Evolutionary conservation across 148 eudicot species (phyloP).

Genomic region (Vaccinium macrocarpon): DNA sequence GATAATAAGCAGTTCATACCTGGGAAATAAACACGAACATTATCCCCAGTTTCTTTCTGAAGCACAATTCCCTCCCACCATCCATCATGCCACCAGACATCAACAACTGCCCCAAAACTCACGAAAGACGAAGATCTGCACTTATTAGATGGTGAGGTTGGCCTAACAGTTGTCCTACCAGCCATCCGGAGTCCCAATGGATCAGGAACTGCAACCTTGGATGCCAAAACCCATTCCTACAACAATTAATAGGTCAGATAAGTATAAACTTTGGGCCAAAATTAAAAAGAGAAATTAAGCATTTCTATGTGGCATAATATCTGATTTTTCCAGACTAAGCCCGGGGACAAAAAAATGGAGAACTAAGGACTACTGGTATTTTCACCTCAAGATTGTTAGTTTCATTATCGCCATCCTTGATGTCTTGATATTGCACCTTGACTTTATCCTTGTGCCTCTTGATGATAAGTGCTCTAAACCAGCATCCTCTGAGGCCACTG

Average conservation of each 20-base stretch:
- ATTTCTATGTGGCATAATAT: neutral
- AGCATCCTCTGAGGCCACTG: constrained; percentile 90
- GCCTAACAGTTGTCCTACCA: constrained; percentile 68
- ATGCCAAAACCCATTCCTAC: constrained; percentile 84
- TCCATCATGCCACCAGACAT: constrained; percentile 87
- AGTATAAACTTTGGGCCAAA: neutral
- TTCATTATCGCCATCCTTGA: constrained; percentile 74
- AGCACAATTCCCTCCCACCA: constrained; percentile 97
- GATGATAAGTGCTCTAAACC: constrained; percentile 71
- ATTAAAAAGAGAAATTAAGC: neutral
- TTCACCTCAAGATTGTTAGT: constrained; percentile 61
- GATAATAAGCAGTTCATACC: constrained; percentile 27
- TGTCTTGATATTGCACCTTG: constrained; percentile 68
- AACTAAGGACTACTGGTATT: neutral
- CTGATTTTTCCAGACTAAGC: neutral
- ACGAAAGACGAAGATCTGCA: constrained; percentile 26
- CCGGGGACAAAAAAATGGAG: neutral
- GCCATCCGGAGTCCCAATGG: constrained; percentile 49
- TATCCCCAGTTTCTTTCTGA: constrained; percentile 43
- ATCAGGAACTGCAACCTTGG: constrained; percentile 55
- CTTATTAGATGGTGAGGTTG: constrained; percentile 22
- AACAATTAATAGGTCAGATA: neutral
- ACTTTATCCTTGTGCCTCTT: constrained; percentile 69
- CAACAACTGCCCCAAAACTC: constrained; percentile 59
- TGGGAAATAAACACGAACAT: constrained; percentile 64